A percentile compares a stretch with the other conserved stretches of the same genome.
These are phyloP conservation scores for Isochrysis galbana DNA, from an alignment of 78 protist genomes.

Conservation along the genomic window DNA sequence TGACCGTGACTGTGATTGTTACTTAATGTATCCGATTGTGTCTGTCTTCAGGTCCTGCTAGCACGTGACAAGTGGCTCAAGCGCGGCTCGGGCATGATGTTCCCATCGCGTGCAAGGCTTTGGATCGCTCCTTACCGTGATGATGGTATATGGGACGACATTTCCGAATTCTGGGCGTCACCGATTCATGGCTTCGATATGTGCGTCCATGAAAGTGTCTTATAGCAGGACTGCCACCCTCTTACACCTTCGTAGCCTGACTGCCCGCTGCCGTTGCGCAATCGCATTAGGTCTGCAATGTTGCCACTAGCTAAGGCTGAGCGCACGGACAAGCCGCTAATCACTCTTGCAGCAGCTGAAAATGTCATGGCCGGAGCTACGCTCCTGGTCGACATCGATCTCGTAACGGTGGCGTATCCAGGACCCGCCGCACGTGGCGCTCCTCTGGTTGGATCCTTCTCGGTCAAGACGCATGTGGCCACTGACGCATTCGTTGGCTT, in stretches of 20 bases:
- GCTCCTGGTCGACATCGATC: background rate
- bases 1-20: no score
- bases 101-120: background rate
- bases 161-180: background rate
- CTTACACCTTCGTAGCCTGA: no score
- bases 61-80: slow-evolving; percentile 73
- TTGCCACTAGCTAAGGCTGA: background rate
- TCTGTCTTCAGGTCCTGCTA: no score
- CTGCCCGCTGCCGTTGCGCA: no score
- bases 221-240: no score
- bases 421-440: background rate
- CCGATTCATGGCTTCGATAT: background rate
- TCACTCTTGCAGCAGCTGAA: background rate
- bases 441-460: background rate
- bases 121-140: background rate
- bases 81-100: slow-evolving; percentile 35
- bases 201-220: no score
- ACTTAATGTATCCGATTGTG: no score
- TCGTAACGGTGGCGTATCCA: background rate
- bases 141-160: background rate
- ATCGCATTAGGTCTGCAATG: background rate
- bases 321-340: background rate
- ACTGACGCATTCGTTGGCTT: background rate
- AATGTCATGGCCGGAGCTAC: background rate
- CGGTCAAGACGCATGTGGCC: background rate